Percentiles rank a stretch among this genome's conserved stretches.
These are phyloP conservation scores for Trichoderma afroharzianum DNA, from an alignment of 2,329 filamentous ascomycete species.

Conservation along the genomic window DNA sequence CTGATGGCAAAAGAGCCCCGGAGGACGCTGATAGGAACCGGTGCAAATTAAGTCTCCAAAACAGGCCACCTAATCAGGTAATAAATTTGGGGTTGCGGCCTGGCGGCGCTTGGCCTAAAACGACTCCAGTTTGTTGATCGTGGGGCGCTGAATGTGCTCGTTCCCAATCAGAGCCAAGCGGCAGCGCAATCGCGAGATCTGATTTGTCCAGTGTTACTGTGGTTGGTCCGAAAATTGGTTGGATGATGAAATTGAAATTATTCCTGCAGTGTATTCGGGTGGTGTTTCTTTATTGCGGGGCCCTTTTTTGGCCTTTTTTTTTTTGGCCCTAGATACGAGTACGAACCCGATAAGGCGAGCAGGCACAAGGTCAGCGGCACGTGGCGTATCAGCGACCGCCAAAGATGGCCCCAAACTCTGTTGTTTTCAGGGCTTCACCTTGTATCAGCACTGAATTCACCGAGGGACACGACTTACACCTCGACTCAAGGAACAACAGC, in stretches of 20 bases:
- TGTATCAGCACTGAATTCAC: not conserved
- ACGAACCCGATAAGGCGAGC: slow-evolving; percentile 15
- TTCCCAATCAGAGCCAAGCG: slow-evolving; percentile 1
- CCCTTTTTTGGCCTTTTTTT: not conserved
- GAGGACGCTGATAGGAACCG: not conserved
- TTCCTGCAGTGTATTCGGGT: not conserved
- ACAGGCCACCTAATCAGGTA: slow-evolving; percentile 6
- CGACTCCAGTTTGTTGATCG: not conserved
- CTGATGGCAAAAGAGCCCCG: slow-evolving; percentile 1
- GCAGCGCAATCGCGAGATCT: not conserved
- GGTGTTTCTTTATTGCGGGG: not conserved
- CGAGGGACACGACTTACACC: not conserved
- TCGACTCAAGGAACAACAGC: not conserved
- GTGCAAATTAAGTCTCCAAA: slow-evolving; percentile 1
- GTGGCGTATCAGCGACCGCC: not conserved
- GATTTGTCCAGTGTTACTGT: not conserved
- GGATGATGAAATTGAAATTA: slow-evolving; percentile 13
- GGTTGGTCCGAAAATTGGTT: not conserved
- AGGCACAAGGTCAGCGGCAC: not conserved
- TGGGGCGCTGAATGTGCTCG: not conserved
- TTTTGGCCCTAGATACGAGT: slow-evolving; percentile 6
- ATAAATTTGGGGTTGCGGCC: slow-evolving; percentile 4
- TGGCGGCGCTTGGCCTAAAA: not conserved
- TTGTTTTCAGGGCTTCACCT: not conserved
- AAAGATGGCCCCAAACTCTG: not conserved